Evolutionary conservation across 805 yeast genomes (phyloP), one percentile per base, ranked within the genome.

Genomic region (Nakazawaea laoshanensis): DNA sequence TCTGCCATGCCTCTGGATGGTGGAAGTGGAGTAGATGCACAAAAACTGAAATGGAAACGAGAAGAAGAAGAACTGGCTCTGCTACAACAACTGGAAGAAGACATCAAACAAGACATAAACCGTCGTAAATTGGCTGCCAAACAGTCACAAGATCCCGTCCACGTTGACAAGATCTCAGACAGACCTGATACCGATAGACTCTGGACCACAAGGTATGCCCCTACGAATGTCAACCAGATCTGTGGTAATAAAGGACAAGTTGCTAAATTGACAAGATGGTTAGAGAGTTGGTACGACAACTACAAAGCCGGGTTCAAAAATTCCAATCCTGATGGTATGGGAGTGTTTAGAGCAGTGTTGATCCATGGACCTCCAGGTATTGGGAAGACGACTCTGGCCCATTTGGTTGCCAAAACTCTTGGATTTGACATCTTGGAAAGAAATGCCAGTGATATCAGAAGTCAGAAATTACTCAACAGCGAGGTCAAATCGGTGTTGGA

Each of bases 141-240:
- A 13, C 8, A 14, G n/a, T 7, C 24, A 11, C 29, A 13, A 31
- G 27, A 14, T 18, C 6, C 15, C 20, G 12, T 18, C 14, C 12
- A 18, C 20, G 38, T 43, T 17, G 47, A 49, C 5, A 47, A 44
- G 18, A 53, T 55, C 1, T 42, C 62, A 15, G 61, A 55, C 26
- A 61, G 65, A 21, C 53, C 70, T 3, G 70, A 70, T 40, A 63
- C 65, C 32, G 84, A 77, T 35, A 79, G 78, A 46, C 59, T 92
- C 37, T 92, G 98, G 98, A 92, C 99, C 0, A 80, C 74, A 4
- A 86, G 77, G 52, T 85, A 92, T 55, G 97, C 97, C 0, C 99
- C 99, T 7, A 69, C 74, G 1, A 65, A 65, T 23, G 39, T 81
- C 29, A 61, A 63, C 24, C 96, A 89, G 43, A 73, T 92, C 17